Evolutionary conservation across 108 stramenopile genomes (phyloP).

Genomic region (Asterionellopsis glacialis): DNA sequence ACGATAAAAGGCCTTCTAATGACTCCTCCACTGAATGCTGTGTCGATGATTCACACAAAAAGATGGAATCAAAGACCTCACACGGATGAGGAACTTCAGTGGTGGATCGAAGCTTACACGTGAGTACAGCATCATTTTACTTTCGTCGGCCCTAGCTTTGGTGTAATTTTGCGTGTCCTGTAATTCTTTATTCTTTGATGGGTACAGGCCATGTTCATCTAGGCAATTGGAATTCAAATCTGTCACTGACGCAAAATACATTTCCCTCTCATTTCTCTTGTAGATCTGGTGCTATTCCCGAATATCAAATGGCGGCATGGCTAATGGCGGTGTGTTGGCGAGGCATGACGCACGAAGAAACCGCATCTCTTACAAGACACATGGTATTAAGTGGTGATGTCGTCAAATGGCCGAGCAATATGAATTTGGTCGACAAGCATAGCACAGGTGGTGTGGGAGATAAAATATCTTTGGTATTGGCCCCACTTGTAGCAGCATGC

Average conservation of each 20-base stretch:
- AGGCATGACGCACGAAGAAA: conserved; percentile 65
- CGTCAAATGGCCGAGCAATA: conserved; percentile 39
- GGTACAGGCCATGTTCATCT: no score
- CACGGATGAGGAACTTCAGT: conserved; percentile 45
- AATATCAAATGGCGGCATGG: conserved; percentile 88
- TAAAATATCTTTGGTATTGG: conserved; percentile 69
- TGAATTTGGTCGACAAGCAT: conserved; percentile 70
- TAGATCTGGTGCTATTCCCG: conserved; percentile 30
- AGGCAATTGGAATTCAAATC: no score
- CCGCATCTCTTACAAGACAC: conserved; percentile 56
- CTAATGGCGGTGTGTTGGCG: conserved; percentile 82
- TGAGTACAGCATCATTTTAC: no score
- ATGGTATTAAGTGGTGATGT: conserved; percentile 67
- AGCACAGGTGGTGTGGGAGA: conserved; percentile 84
- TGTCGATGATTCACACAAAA: conserved; percentile 20
- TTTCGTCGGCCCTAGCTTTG: no score
- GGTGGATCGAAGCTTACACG: conserved; percentile 40
- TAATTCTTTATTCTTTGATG: no score
- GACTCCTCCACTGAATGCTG: not conserved
- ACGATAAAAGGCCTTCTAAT: no score
- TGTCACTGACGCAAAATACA: no score
- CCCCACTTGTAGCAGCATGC: conserved; percentile 67
- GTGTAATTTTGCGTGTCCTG: no score
- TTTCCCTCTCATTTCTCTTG: no score
- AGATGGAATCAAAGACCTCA: conserved; percentile 37